These are phyloP conservation scores for Euclidium syriacum DNA, from an alignment of 345 rosid genomes.

Conservation along the genomic window DNA sequence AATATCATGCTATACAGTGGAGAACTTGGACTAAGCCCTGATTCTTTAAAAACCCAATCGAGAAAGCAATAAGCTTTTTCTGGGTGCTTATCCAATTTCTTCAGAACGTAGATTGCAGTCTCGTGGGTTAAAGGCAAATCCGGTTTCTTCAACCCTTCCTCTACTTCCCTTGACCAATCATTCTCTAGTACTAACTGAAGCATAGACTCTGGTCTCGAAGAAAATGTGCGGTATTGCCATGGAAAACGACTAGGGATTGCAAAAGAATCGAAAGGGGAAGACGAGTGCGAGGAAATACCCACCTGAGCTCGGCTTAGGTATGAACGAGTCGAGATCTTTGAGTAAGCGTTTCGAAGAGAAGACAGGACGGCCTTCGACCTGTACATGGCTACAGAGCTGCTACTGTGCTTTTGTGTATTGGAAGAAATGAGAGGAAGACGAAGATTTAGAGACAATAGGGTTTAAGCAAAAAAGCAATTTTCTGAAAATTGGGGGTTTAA, in stretches of 20 bases:
- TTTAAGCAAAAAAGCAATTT: constrained; percentile 8
- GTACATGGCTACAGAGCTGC: constrained; percentile 41
- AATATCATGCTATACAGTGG: constrained; percentile 57
- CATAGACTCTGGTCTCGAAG: constrained; percentile 43
- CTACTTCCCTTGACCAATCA: constrained; percentile 55
- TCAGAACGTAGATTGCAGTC: constrained; percentile 57
- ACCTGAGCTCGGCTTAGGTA: constrained; percentile 43
- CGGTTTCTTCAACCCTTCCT: constrained; percentile 34
- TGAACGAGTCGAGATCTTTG: constrained; percentile 32
- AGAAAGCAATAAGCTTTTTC: constrained; percentile 55
- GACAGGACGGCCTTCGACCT: constrained; percentile 45
- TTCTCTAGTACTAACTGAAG: constrained; percentile 37
- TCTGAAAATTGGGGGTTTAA: not conserved
- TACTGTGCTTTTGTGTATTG: not conserved
- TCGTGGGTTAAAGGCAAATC: constrained; percentile 44
- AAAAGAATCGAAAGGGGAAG: constrained; percentile 17
- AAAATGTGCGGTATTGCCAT: constrained; percentile 29
- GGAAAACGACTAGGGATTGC: constrained; percentile 2
- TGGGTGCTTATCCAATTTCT: constrained; percentile 51
- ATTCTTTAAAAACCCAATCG: constrained; percentile 55
- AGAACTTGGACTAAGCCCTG: constrained; percentile 58
- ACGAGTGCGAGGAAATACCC: constrained; percentile 26
- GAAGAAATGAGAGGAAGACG: not conserved
- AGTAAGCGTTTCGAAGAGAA: constrained; percentile 36
- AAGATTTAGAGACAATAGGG: constrained; percentile 1